Percentiles rank a stretch among this genome's conserved stretches.
Evolutionary conservation across 192 early-diverging fungal genomes (phyloP).

Genomic region (Bifiguratus adelaidae): DNA sequence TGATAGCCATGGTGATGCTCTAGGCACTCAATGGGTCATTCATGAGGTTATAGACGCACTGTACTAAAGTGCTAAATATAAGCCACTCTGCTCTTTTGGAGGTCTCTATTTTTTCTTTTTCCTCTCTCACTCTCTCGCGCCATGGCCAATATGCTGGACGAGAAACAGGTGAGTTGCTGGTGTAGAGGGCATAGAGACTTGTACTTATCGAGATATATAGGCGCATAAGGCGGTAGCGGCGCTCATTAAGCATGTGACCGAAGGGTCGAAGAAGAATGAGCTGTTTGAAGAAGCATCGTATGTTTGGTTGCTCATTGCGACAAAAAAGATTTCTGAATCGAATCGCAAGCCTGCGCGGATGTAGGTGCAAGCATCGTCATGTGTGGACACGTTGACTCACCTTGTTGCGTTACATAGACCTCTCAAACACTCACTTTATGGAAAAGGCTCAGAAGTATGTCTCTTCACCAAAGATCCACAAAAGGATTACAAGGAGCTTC

Average conservation of each 20-base stretch:
- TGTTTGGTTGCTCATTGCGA: slow-evolving; percentile 53
- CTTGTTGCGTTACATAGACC: slow-evolving; percentile 28
- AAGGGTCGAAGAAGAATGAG: slow-evolving; percentile 31
- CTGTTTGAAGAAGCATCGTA: slow-evolving; percentile 36
- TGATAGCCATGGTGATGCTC: too few relatives aligned
- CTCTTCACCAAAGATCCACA: slow-evolving; percentile 84
- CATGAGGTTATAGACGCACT: too few relatives aligned
- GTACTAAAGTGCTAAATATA: too few relatives aligned
- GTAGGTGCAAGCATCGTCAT: slow-evolving; percentile 17
- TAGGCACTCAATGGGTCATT: too few relatives aligned
- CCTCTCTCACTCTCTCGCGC: too few relatives aligned
- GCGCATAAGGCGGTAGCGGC: slow-evolving; percentile 45
- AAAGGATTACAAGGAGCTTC: slow-evolving; percentile 61
- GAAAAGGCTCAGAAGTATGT: slow-evolving; percentile 64
- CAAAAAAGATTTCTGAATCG: slow-evolving; percentile 55
- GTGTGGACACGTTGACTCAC: not conserved
- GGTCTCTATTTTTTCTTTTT: too few relatives aligned
- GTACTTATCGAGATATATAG: too few relatives aligned
- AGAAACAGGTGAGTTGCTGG: too few relatives aligned
- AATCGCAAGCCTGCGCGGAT: slow-evolving; percentile 58
- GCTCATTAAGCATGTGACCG: slow-evolving; percentile 28
- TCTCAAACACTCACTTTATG: slow-evolving; percentile 55
- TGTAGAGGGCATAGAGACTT: too few relatives aligned
- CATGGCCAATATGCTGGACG: too few relatives aligned
- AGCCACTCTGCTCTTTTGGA: too few relatives aligned